Base-by-base conservation (phyloP, 2,329 filamentous ascomycete species). In the Apiospora rasikravindrae region DNA sequence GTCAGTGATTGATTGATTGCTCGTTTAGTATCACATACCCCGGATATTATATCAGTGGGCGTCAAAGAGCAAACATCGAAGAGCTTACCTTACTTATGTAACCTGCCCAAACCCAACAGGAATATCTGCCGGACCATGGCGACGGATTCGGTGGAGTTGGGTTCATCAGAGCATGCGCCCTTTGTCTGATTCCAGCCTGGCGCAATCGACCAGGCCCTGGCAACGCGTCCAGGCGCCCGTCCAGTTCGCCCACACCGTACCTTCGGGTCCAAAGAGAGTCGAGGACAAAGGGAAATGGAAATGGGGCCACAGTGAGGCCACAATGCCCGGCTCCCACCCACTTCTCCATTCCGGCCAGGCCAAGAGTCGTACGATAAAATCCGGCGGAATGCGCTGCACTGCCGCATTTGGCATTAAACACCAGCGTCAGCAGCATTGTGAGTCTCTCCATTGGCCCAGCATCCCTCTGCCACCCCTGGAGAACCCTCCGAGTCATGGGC, bases 221-320 rank as follows among this genome's bases (percentile, higher is more conserved):
- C 8, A 37, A 37, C 33, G 33, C 33, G 33, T 37, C 33, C 33
- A 37, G 14, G 51, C 26, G 51, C 29, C 16, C 26, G 26, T 37
- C 19, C 53, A 61, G 14, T 6, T 22, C 16, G 53, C 6, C 29
- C 53, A 61, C 53, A 61, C 53, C 53, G 53, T 61, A 29, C 53
- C 16, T 37, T 57, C 51, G 26, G 53, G 53, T 37, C 53, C 53
- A 61, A 33, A 33, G 29, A 61, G 26, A 37, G 14, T 61, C 11
- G 53, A 57, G 29, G 53, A 37, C 22, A 47, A 57, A 33, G 51
- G 57, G 4, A 13, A 45, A 22, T n/a, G 49, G 49, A 24, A 64
- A 64, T 64, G 57, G 57, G 29, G 33, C 57, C 57, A 64, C 22
- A 40, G 57, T 64, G 57, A 64, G 57, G 57, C 57, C 57, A 64